Conservation (phyloP, 495 filamentous ascomycete genomes). For the Penicillium chermesinum region DNA sequence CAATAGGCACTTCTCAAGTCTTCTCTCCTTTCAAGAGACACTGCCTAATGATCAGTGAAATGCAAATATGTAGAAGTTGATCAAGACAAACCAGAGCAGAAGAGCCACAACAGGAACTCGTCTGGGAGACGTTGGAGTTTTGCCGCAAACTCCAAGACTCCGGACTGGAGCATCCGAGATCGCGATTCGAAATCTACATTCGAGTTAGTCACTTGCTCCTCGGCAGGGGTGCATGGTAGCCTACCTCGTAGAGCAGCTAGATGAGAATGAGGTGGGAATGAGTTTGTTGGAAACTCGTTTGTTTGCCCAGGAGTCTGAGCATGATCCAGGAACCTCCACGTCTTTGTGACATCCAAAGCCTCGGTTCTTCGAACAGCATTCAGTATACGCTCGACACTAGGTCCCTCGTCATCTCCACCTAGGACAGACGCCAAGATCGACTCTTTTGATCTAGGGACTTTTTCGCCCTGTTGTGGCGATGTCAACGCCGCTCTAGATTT, state of each 20-base stretch:
- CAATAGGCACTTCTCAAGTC: slow-evolving; percentile 63
- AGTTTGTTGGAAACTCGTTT: slow-evolving; percentile 31
- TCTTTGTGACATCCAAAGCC: slow-evolving; percentile 52
- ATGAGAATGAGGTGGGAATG: slow-evolving; percentile 21
- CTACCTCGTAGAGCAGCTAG: slow-evolving; percentile 35
- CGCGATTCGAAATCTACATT: slow-evolving; percentile 43
- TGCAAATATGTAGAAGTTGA: not conserved
- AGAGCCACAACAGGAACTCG: slow-evolving; percentile 67
- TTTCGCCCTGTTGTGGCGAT: not conserved
- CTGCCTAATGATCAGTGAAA: slow-evolving; percentile 19
- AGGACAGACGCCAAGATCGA: slow-evolving; percentile 37
- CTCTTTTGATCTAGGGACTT: slow-evolving; percentile 30
- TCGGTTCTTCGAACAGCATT: slow-evolving; percentile 73
- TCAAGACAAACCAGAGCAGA: slow-evolving; percentile 43
- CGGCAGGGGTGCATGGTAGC: slow-evolving; percentile 2
- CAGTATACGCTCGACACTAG: slow-evolving; percentile 53
- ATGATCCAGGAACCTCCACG: slow-evolving; percentile 64
- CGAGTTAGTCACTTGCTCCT: slow-evolving; percentile 3
- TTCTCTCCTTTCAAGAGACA: slow-evolving; percentile 54
- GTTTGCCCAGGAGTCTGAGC: slow-evolving; percentile 25
- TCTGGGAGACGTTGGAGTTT: slow-evolving; percentile 55
- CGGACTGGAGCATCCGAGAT: slow-evolving; percentile 62
- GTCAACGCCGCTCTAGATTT: slow-evolving; percentile 41
- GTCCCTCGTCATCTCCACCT: slow-evolving; percentile 38
- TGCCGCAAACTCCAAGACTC: slow-evolving; percentile 58